These are phyloP conservation scores for Spencermartinsiella europaea DNA, from an alignment of 805 yeast genomes.

Conservation along the genomic window DNA sequence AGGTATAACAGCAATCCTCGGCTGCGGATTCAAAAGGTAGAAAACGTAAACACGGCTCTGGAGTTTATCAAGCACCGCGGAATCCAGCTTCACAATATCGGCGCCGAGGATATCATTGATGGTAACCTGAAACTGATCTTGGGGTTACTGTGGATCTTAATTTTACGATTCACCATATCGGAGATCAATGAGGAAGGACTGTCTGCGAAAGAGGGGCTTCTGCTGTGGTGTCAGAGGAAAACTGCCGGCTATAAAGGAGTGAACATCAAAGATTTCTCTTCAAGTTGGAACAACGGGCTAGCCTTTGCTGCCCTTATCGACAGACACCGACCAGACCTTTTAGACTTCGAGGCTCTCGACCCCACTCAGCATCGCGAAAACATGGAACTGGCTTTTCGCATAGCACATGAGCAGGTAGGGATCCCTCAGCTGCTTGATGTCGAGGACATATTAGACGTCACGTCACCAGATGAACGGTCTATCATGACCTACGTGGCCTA, in stretches of 20 bases:
- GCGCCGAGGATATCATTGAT: constrained; percentile 84
- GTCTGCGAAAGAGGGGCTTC: constrained; percentile 39
- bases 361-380: constrained; percentile 29
- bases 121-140: constrained; percentile 89
- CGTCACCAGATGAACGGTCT: constrained; percentile 55
- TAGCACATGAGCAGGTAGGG: constrained; percentile 42
- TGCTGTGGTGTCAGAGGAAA: constrained; percentile 51
- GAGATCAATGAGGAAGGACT: constrained; percentile 37
- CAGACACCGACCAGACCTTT: constrained; percentile 38
- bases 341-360: constrained; percentile 33
- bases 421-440: constrained; percentile 50
- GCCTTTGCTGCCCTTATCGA: constrained; percentile 45
- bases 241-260: constrained; percentile 37
- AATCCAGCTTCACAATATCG: constrained; percentile 34
- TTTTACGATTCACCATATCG: constrained; percentile 35
- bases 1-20: constrained; percentile 30
- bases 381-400: constrained; percentile 36
- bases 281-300: constrained; percentile 50
- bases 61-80: constrained; percentile 34
- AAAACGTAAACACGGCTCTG: constrained; percentile 35
- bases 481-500: constrained; percentile 54
- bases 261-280: constrained; percentile 44
- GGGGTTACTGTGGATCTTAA: constrained; percentile 75
- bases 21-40: constrained; percentile 35
- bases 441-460: constrained; percentile 44